Evolutionary conservation across 2,329 filamentous ascomycete genomes (phyloP).

Genomic region (Talaromyces albobiverticillius): DNA sequence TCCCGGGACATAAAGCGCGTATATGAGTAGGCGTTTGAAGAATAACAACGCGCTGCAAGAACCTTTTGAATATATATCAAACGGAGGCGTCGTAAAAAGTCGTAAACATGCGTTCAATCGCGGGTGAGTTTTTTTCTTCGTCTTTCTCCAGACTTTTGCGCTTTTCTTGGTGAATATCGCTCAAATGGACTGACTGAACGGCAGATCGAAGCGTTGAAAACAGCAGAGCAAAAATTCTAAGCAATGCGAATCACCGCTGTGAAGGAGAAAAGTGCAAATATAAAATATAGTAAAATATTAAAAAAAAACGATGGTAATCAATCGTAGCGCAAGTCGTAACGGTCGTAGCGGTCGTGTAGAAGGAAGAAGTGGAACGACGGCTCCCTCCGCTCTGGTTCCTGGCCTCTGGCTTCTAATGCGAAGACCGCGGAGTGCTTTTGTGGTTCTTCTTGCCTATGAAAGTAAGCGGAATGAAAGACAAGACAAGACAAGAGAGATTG

Average conservation of each 20-base stretch:
- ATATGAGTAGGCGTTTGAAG: background rate
- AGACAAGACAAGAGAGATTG: too few species aligned
- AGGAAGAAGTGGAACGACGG: background rate
- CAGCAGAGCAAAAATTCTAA: conserved; percentile 7
- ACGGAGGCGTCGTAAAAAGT: conserved; percentile 5
- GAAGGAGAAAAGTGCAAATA: background rate
- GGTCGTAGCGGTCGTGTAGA: conserved; percentile 31
- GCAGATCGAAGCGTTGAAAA: background rate
- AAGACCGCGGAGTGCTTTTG: too few species aligned
- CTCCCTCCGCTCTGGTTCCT: too few species aligned
- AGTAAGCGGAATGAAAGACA: too few species aligned
- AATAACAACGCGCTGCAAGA: conserved; percentile 5
- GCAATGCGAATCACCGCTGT: conserved; percentile 7
- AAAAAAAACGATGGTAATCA: conserved; percentile 16
- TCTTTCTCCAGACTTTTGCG: conserved; percentile 2
- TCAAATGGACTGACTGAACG: conserved; percentile 1
- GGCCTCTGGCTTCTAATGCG: too few species aligned
- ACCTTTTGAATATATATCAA: conserved; percentile 1
- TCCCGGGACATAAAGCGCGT: background rate
- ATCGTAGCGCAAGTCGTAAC: conserved; percentile 23
- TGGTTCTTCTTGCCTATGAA: too few species aligned
- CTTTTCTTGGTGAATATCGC: conserved; percentile 5
- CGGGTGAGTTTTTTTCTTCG: background rate
- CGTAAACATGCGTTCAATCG: conserved; percentile 1
- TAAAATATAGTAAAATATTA: conserved; percentile 10